Conservation (phyloP, 495 filamentous ascomycete genomes). For the Cercophora sp. region DNA sequence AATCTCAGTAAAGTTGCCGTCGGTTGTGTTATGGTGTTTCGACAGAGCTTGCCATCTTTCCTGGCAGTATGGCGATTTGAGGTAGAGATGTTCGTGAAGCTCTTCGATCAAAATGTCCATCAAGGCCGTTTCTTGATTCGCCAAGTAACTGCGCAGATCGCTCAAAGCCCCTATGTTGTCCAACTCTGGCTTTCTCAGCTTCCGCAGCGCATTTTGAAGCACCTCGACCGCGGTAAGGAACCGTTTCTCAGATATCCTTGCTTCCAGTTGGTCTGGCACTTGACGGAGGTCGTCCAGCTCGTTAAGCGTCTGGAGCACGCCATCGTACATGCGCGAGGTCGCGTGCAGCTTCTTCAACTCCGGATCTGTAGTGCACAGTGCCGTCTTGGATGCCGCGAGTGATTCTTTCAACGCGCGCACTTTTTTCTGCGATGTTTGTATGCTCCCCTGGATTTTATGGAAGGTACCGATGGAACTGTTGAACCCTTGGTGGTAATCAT, state of each 20-base stretch:
- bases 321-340: slow-evolving; percentile 85
- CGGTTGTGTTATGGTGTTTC: slow-evolving; percentile 44
- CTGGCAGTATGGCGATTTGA: slow-evolving; percentile 95
- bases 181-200: slow-evolving; percentile 80
- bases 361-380: slow-evolving; percentile 80
- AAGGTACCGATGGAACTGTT: slow-evolving; percentile 98
- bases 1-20: slow-evolving; percentile 43
- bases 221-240: slow-evolving; percentile 91
- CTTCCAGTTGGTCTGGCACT: slow-evolving; percentile 91
- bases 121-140: slow-evolving; percentile 84
- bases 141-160: slow-evolving; percentile 82
- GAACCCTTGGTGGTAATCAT: slow-evolving; percentile 98
- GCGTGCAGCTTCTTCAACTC: slow-evolving; percentile 84
- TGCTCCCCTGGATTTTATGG: slow-evolving; percentile 94
- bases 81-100: slow-evolving; percentile 92
- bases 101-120: slow-evolving; percentile 96
- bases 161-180: slow-evolving; percentile 86
- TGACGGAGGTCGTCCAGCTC: slow-evolving; percentile 84
- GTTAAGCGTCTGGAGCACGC: slow-evolving; percentile 76
- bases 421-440: slow-evolving; percentile 80
- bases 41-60: slow-evolving; percentile 82
- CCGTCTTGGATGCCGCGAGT: slow-evolving; percentile 74
- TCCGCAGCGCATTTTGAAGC: slow-evolving; percentile 76
- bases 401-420: slow-evolving; percentile 79
- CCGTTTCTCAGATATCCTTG: slow-evolving; percentile 89